phyloP scores from a whole-genome alignment of 257 asterid genomes.

The Nicotiana knightiana region DNA sequence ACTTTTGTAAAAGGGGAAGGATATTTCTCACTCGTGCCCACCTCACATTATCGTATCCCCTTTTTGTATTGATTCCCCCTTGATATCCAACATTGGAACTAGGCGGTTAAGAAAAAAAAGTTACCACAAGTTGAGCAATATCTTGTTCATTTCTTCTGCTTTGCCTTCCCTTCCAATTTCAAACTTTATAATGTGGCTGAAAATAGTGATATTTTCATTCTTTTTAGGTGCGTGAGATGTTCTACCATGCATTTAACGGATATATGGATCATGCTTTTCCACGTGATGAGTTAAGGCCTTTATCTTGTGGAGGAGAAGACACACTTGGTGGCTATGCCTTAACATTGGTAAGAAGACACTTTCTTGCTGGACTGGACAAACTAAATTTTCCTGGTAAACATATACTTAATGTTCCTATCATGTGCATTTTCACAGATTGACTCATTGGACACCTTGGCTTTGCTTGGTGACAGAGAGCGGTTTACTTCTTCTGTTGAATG shows the following conservation, averaged over 20 bases:
- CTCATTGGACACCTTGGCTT: slow-evolving; percentile 88
- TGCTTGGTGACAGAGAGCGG: slow-evolving; percentile 86
- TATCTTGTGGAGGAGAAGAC: slow-evolving; percentile 95
- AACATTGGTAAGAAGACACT: slow-evolving; percentile 59
- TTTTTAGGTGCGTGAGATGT: slow-evolving; percentile 82
- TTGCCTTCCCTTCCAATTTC: not conserved
- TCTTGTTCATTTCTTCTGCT: not conserved
- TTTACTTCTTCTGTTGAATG: slow-evolving; percentile 88
- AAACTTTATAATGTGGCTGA: not conserved
- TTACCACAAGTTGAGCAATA: not conserved
- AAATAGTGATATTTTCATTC: not conserved
- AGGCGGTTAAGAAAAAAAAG: not conserved
- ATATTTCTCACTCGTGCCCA: not conserved
- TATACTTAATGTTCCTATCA: slow-evolving; percentile 4
- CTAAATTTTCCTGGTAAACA: not conserved
- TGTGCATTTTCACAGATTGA: slow-evolving; percentile 56
- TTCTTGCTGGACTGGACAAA: not conserved
- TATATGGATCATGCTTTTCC: slow-evolving; percentile 95
- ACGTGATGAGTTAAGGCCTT: slow-evolving; percentile 84
- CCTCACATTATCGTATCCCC: not conserved
- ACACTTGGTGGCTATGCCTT: slow-evolving; percentile 97
- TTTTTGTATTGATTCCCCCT: not conserved
- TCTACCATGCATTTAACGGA: slow-evolving; percentile 93
- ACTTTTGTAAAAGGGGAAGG: not conserved
- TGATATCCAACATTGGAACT: not conserved